A percentile compares a stretch with the other conserved stretches of the same genome.
Evolutionary conservation across 768 basidiomycete species (phyloP).

Genomic region (Pisolithus microcarpus): DNA sequence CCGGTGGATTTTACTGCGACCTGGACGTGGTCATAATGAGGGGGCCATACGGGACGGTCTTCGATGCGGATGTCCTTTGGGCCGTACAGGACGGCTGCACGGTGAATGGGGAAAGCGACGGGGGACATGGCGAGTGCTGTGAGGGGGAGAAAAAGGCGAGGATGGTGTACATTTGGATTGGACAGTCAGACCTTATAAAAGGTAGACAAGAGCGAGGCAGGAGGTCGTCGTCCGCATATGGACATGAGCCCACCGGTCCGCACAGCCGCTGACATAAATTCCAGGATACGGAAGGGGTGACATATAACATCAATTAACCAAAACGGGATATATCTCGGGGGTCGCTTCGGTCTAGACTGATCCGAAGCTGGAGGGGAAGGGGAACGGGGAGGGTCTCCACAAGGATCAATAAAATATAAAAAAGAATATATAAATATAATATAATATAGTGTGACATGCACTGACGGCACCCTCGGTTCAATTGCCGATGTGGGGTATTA

Average conservation of each 20-base stretch:
- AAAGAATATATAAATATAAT: background rate
- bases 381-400: background rate
- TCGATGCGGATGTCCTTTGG: conserved; percentile 78
- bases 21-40: conserved; percentile 67
- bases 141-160: conserved; percentile 9
- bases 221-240: conserved; percentile 15
- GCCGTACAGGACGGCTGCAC: conserved; percentile 78
- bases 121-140: conserved; percentile 33
- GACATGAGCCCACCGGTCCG: conserved; percentile 28
- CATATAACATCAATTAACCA: conserved; percentile 5
- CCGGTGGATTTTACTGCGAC: conserved; percentile 79
- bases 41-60: conserved; percentile 64
- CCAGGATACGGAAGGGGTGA: conserved; percentile 4
- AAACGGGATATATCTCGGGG: conserved; percentile 1
- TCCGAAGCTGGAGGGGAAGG: background rate
- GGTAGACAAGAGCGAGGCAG: background rate
- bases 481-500: conserved; percentile 24
- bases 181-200: conserved; percentile 22
- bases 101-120: conserved; percentile 46
- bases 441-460: background rate
- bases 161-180: conserved; percentile 20
- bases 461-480: conserved; percentile 19
- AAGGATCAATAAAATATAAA: conserved; percentile 1
- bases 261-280: conserved; percentile 24
- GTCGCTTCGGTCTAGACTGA: conserved; percentile 1